These are phyloP conservation scores for Verticillium albo-atrum DNA, from an alignment of 2,329 filamentous ascomycete species.

Conservation along the genomic window DNA sequence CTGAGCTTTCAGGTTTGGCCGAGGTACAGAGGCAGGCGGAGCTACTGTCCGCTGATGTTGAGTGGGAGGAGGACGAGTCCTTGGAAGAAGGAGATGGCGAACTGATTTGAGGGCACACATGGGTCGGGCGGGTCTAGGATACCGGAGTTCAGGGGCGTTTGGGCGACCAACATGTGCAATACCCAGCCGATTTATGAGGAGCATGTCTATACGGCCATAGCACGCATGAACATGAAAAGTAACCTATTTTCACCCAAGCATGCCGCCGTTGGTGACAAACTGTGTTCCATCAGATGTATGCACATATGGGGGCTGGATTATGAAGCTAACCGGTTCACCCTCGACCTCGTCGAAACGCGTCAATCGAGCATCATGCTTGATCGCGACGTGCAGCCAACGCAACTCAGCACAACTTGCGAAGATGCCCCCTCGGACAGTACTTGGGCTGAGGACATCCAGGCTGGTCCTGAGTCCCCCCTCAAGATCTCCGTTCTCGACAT, in stretches of 20 bases:
- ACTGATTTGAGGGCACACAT: slow-evolving; percentile 27
- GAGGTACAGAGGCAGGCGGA: slow-evolving; percentile 64
- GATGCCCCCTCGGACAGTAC: not conserved
- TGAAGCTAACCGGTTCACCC: not conserved
- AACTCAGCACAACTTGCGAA: not conserved
- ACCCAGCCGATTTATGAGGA: not conserved
- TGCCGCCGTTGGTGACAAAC: not conserved
- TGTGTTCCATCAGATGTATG: not conserved
- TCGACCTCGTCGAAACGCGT: not conserved
- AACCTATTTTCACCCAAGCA: not conserved
- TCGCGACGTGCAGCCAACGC: not conserved
- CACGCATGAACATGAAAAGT: not conserved
- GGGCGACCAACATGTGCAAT: not conserved
- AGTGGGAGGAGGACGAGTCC: slow-evolving; percentile 56
- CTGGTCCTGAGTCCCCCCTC: not conserved
- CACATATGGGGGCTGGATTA: not conserved
- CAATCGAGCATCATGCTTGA: not conserved
- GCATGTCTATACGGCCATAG: not conserved
- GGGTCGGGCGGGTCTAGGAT: not conserved
- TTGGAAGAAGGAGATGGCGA: slow-evolving; percentile 52
- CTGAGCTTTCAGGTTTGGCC: slow-evolving; percentile 68
- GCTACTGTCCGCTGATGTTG: slow-evolving; percentile 46
- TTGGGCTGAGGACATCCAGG: not conserved
- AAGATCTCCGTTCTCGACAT: not conserved
- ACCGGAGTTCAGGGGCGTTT: not conserved